Conservation (phyloP, 192 early-diverging fungal genomes). For the Irineochytrium annulatum region DNA sequence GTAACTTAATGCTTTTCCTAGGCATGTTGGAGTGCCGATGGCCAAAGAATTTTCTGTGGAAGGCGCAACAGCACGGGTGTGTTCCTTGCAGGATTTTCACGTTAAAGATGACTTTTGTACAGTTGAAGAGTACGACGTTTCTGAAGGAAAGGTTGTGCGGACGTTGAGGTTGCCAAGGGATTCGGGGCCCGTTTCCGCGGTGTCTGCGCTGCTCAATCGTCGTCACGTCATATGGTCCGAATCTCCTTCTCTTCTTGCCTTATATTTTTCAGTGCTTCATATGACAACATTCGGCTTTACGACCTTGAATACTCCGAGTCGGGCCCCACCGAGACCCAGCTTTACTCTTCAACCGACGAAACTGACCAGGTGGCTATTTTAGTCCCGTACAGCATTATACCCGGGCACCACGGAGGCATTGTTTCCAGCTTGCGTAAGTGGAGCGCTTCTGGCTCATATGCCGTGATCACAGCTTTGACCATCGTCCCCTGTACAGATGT, state of each 20-base stretch:
- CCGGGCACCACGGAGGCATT: conserved; percentile 88
- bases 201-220: conserved; percentile 72
- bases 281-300: conserved; percentile 92
- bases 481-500: conserved; percentile 44
- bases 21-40: conserved; percentile 84
- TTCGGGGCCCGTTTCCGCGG: conserved; percentile 82
- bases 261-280: conserved; percentile 54
- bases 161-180: conserved; percentile 78
- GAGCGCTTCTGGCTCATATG: background rate
- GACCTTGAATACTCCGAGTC: conserved; percentile 48
- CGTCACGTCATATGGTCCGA: conserved; percentile 78
- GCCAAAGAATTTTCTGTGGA: conserved; percentile 74
- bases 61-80: conserved; percentile 79
- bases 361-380: background rate
- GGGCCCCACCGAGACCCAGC: background rate
- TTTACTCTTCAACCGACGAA: too few relatives aligned
- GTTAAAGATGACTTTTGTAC: conserved; percentile 6
- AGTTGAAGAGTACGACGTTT: conserved; percentile 89
- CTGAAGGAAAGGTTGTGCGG: conserved; percentile 57
- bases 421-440: conserved; percentile 70
- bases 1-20: background rate
- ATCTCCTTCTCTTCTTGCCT: background rate
- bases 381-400: conserved; percentile 87
- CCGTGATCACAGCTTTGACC: background rate
- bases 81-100: background rate